These are phyloP conservation scores for Fusarium verticillioides DNA, from an alignment of 2,329 filamentous ascomycete genomes.

Conservation along the genomic window DNA sequence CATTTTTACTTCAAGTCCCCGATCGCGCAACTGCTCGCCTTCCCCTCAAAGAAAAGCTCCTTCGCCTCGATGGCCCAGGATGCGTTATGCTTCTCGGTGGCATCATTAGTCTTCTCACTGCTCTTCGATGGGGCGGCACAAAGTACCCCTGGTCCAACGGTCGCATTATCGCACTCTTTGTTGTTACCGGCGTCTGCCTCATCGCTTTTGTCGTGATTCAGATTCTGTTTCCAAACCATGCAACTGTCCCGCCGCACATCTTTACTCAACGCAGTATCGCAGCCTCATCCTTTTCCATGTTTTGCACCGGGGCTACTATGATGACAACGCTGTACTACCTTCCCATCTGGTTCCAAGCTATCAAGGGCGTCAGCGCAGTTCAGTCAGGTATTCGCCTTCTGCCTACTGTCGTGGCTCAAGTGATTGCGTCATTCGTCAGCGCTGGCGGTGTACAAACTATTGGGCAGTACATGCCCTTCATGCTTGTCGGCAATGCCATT, in stretches of 20 bases:
- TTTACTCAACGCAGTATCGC: constrained; percentile 15
- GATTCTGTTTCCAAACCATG: neutral
- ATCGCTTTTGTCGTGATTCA: neutral
- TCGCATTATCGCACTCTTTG: neutral
- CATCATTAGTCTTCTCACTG: constrained; percentile 9
- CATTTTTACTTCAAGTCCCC: neutral
- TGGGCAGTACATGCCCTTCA: constrained; percentile 36
- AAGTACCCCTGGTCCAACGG: constrained; percentile 14
- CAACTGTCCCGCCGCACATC: constrained; percentile 7
- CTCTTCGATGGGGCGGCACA: constrained; percentile 24
- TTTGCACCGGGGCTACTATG: constrained; percentile 20
- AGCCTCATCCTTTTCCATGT: constrained; percentile 21
- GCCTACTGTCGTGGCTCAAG: neutral
- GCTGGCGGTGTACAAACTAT: constrained; percentile 4
- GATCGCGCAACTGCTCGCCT: neutral
- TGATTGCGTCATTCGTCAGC: constrained; percentile 14
- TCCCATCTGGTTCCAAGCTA: constrained; percentile 24
- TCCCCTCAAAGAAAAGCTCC: constrained; percentile 14
- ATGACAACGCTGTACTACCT: constrained; percentile 30
- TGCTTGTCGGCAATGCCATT: constrained; percentile 22
- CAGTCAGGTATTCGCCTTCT: constrained; percentile 15
- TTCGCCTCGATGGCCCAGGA: constrained; percentile 10
- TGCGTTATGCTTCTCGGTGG: constrained; percentile 9
- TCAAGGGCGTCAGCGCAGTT: constrained; percentile 11
- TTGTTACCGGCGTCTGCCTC: neutral